Evolutionary conservation across 2,329 filamentous ascomycete genomes (phyloP).

Genomic region (Xylaria sp.): DNA sequence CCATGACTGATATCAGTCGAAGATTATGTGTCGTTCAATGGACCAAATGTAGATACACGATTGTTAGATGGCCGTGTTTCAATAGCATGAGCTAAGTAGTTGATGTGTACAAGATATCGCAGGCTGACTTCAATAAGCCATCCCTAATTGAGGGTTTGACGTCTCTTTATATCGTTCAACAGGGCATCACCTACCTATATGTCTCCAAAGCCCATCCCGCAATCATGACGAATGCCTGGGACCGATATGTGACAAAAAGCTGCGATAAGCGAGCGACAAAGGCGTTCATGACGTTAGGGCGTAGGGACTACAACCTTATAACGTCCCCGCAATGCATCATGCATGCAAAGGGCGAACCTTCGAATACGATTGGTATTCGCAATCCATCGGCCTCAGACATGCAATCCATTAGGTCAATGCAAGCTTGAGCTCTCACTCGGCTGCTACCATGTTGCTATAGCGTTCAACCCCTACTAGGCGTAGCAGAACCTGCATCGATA

Average conservation of each 20-base stretch:
- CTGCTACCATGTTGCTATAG: not conserved
- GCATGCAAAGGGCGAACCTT: slow-evolving; percentile 1
- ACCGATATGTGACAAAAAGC: not conserved
- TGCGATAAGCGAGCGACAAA: slow-evolving; percentile 4
- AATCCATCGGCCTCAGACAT: too few relatives aligned
- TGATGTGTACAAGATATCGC: not conserved
- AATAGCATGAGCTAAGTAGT: not conserved
- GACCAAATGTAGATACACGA: too few relatives aligned
- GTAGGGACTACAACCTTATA: slow-evolving; percentile 14
- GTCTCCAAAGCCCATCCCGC: too few relatives aligned
- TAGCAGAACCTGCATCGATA: not conserved
- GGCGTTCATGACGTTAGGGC: slow-evolving; percentile 23
- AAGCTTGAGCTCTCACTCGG: not conserved
- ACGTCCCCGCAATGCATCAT: slow-evolving; percentile 14
- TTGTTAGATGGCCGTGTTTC: not conserved
- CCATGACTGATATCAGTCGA: slow-evolving; percentile 27
- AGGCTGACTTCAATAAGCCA: not conserved
- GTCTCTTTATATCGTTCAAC: not conserved
- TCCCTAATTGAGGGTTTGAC: not conserved
- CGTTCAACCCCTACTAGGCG: not conserved
- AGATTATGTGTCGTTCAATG: too few relatives aligned
- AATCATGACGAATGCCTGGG: not conserved
- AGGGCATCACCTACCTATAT: not conserved
- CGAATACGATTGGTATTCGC: not conserved
- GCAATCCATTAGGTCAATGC: too few relatives aligned